Evolutionary conservation across 495 filamentous ascomycete genomes (phyloP).

Genomic region (Penicillium malachiteum): DNA sequence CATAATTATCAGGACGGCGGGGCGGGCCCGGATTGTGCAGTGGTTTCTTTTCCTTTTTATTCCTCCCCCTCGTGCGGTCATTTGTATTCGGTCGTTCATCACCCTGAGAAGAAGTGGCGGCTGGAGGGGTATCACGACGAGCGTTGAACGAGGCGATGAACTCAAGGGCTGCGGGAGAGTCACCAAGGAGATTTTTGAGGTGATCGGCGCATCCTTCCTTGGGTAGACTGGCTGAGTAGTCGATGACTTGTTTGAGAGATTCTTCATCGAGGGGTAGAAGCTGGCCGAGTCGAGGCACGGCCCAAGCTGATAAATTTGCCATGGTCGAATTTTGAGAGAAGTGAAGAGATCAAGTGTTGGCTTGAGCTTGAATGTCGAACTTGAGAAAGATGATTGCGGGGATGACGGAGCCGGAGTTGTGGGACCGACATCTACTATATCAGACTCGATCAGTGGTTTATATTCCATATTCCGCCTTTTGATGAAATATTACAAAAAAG

Average conservation of each 20-base stretch:
- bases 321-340: conserved; percentile 9
- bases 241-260: conserved; percentile 75
- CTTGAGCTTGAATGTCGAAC: too few species aligned
- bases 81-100: conserved; percentile 21
- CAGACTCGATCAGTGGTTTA: too few species aligned
- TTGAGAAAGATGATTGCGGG: too few species aligned
- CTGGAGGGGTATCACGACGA: conserved; percentile 52
- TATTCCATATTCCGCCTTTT: too few species aligned
- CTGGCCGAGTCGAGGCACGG: conserved; percentile 67
- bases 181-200: conserved; percentile 84
- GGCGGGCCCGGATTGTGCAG: conserved; percentile 61
- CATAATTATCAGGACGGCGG: conserved; percentile 58
- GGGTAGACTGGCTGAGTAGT: conserved; percentile 71
- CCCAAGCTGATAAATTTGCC: conserved; percentile 46
- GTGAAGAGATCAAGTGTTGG: neutral
- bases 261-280: conserved; percentile 82
- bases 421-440: too few species aligned
- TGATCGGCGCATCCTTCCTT: conserved; percentile 76
- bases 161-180: conserved; percentile 78
- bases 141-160: conserved; percentile 92
- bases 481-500: too few species aligned
- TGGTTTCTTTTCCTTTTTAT: conserved; percentile 55
- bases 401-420: too few species aligned
- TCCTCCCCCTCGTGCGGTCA: conserved; percentile 12
- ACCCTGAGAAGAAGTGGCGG: conserved; percentile 14